phyloP scores from a whole-genome alignment of 352 stramenopile species.

The Globisporangium echinulatum region DNA sequence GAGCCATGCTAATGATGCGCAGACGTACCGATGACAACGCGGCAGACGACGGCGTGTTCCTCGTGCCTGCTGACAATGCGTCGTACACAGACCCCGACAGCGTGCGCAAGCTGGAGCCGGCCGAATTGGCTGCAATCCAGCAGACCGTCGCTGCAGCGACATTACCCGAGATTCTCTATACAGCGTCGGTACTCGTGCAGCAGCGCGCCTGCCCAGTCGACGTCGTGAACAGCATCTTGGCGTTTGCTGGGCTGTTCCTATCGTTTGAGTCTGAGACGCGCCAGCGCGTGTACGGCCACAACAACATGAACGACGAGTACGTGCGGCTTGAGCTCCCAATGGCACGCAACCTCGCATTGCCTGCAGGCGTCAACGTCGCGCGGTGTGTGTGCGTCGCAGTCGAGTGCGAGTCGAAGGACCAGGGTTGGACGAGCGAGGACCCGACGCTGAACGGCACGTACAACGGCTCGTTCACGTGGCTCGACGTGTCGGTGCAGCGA shows the following conservation, averaged over 20 bases:
- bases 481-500: slow-evolving; percentile 43
- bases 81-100: slow-evolving; percentile 13
- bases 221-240: slow-evolving; percentile 24
- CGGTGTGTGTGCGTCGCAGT: slow-evolving; percentile 37
- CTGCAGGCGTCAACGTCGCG: slow-evolving; percentile 29
- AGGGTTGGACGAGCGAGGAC: slow-evolving; percentile 56
- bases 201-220: slow-evolving; percentile 19
- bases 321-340: slow-evolving; percentile 11
- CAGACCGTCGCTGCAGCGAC: slow-evolving; percentile 17
- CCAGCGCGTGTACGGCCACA: slow-evolving; percentile 18
- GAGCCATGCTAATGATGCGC: no score
- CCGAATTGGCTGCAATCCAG: slow-evolving; percentile 26
- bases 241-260: slow-evolving; percentile 46
- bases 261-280: slow-evolving; percentile 34
- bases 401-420: slow-evolving; percentile 61
- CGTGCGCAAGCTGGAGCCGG: slow-evolving; percentile 37
- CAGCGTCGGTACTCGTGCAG: slow-evolving; percentile 30
- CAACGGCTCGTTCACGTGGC: slow-evolving; percentile 50
- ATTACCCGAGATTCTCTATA: slow-evolving; percentile 32
- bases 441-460: slow-evolving; percentile 54
- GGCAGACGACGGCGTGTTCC: slow-evolving; percentile 21
- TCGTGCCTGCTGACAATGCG: slow-evolving; percentile 37
- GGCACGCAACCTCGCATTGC: slow-evolving; percentile 33
- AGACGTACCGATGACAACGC: no score
- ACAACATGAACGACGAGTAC: slow-evolving; percentile 58